Percentiles rank a stretch among this genome's conserved stretches.
These are phyloP conservation scores for Oidiodendron maius DNA, from an alignment of 495 filamentous ascomycete species.

Conservation along the genomic window DNA sequence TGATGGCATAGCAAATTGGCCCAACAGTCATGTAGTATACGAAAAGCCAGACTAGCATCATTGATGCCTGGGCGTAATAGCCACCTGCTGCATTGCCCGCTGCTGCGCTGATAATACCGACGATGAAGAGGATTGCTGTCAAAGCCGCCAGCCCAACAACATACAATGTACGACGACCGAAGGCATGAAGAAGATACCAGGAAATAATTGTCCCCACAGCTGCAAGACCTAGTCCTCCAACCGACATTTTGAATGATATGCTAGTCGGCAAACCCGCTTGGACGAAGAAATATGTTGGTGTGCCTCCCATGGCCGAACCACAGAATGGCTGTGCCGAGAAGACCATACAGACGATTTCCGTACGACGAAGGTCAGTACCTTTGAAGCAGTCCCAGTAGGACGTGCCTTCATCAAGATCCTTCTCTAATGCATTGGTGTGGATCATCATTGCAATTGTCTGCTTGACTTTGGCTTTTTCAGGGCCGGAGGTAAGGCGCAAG, in stretches of 20 bases:
- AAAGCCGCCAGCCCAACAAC: constrained; percentile 39
- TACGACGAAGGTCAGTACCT: no score
- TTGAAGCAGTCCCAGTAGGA: no score
- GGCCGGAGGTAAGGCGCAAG: constrained; percentile 32
- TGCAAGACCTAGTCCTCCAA: not conserved
- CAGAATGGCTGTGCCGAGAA: constrained; percentile 70
- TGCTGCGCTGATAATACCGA: constrained; percentile 25
- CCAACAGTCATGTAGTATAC: constrained; percentile 52
- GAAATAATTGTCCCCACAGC: constrained; percentile 1
- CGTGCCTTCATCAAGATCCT: constrained; percentile 48
- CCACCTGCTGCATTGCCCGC: not conserved
- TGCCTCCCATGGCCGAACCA: constrained; percentile 54
- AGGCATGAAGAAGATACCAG: constrained; percentile 38
- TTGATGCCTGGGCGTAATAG: constrained; percentile 38
- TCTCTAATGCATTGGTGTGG: constrained; percentile 55
- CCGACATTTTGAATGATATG: not conserved
- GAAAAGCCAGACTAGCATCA: constrained; percentile 46
- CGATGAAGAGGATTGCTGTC: constrained; percentile 24
- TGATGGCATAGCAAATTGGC: constrained; percentile 51
- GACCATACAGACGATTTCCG: constrained; percentile 58
- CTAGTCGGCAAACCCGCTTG: constrained; percentile 54
- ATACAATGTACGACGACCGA: constrained; percentile 46
- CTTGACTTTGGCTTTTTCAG: constrained; percentile 22
- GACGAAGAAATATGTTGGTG: constrained; percentile 61
- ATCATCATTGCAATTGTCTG: constrained; percentile 51